phyloP scores from a whole-genome alignment of 2,329 filamentous ascomycete genomes.

The Botrytis cinerea region DNA sequence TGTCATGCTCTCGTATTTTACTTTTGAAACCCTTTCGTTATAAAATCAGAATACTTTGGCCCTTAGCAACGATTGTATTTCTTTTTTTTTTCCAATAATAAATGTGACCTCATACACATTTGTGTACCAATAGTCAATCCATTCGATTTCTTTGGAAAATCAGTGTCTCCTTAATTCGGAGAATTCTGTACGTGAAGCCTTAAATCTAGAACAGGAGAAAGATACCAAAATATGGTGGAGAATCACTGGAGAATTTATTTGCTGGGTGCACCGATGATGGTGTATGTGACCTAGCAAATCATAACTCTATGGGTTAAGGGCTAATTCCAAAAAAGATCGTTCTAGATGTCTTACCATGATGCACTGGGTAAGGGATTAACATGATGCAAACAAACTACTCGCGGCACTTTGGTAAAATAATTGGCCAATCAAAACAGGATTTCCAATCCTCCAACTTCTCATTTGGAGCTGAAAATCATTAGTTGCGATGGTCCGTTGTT shows the following conservation, averaged over 20 bases:
- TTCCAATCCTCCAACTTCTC: background rate
- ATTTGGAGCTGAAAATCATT: constrained; percentile 4
- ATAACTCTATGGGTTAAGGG: background rate
- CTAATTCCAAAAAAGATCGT: constrained; percentile 11
- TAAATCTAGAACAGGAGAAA: background rate
- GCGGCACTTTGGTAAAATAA: background rate
- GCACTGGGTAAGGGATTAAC: background rate
- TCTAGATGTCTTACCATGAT: constrained; percentile 18
- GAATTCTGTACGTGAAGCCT: constrained; percentile 2
- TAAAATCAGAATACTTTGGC: background rate
- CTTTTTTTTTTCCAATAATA: background rate
- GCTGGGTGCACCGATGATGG: background rate
- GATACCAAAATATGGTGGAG: background rate
- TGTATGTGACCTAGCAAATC: constrained; percentile 3
- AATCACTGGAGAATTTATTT: constrained; percentile 1
- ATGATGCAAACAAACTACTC: background rate
- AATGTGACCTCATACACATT: background rate
- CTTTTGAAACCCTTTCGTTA: background rate
- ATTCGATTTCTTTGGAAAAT: background rate
- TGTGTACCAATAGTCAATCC: background rate
- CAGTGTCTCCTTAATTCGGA: background rate
- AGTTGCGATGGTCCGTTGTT: background rate
- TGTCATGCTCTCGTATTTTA: constrained; percentile 2
- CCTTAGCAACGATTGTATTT: background rate
- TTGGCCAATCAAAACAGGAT: background rate